Evolutionary conservation across 441 rosid species (phyloP).

Genomic region (Breynia disticha): DNA sequence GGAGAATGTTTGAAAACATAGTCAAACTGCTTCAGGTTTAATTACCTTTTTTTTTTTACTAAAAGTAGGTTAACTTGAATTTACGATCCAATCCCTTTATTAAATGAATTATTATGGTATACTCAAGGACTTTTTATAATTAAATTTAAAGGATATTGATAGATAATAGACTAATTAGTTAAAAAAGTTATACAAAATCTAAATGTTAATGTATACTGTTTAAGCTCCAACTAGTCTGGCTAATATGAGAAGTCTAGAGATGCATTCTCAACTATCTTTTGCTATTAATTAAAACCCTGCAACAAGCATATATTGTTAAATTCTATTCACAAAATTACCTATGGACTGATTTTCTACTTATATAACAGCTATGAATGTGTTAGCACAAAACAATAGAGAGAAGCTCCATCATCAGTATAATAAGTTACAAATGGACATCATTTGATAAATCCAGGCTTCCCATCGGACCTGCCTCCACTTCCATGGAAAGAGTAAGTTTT

Average conservation of each 20-base stretch:
- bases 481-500: slow-evolving; percentile 25
- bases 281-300: neutral
- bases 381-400: neutral
- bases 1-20: no score
- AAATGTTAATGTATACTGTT: no score
- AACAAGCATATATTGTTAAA: slow-evolving; percentile 6
- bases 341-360: slow-evolving; percentile 8
- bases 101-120: no score
- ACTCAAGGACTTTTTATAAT: no score
- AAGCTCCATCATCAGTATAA: slow-evolving; percentile 8
- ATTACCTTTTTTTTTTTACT: no score
- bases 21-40: no score
- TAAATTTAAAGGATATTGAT: no score
- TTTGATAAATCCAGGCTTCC: slow-evolving; percentile 17
- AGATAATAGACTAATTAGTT: no score
- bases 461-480: slow-evolving; percentile 18
- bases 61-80: no score
- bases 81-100: no score
- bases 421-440: slow-evolving; percentile 30
- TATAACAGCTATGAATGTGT: slow-evolving; percentile 4
- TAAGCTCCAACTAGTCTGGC: neutral
- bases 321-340: slow-evolving; percentile 29
- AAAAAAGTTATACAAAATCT: no score
- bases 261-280: neutral
- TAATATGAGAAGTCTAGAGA: neutral